Conservation (phyloP, 805 yeast genomes). For the Metschnikowia drakensbergensis region DNA sequence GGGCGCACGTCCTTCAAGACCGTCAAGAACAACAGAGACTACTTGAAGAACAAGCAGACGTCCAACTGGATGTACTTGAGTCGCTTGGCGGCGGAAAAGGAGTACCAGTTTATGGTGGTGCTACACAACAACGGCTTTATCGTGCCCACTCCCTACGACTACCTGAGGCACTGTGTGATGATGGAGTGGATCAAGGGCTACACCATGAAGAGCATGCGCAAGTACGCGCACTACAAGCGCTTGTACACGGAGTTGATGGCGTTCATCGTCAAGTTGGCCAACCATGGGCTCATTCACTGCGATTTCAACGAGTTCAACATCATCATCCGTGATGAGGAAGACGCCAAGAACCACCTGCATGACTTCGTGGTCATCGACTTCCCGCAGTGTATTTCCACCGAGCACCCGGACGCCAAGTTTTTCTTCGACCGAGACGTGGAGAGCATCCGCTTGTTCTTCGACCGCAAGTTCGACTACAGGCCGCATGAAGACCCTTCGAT, state of each 20-base stretch:
- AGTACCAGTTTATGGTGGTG: constrained; percentile 80
- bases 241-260: constrained; percentile 84
- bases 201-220: constrained; percentile 79
- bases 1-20: constrained; percentile 93
- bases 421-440: constrained; percentile 92
- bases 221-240: constrained; percentile 63
- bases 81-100: constrained; percentile 86
- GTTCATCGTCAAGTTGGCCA: constrained; percentile 78
- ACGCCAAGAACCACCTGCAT: constrained; percentile 44
- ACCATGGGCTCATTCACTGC: constrained; percentile 91
- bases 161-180: constrained; percentile 84
- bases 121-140: constrained; percentile 70
- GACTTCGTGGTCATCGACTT: constrained; percentile 94
- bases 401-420: constrained; percentile 81
- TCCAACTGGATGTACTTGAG: constrained; percentile 92
- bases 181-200: constrained; percentile 91
- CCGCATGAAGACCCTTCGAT: constrained; percentile 66
- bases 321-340: constrained; percentile 67
- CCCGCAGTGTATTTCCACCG: constrained; percentile 95
- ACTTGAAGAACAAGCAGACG: constrained; percentile 68
- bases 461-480: constrained; percentile 66
- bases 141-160: constrained; percentile 87
- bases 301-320: constrained; percentile 97
- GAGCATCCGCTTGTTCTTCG: constrained; percentile 81
- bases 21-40: constrained; percentile 91